phyloP scores from a whole-genome alignment of 2,329 filamentous ascomycete species.

The Apiospora koreana region DNA sequence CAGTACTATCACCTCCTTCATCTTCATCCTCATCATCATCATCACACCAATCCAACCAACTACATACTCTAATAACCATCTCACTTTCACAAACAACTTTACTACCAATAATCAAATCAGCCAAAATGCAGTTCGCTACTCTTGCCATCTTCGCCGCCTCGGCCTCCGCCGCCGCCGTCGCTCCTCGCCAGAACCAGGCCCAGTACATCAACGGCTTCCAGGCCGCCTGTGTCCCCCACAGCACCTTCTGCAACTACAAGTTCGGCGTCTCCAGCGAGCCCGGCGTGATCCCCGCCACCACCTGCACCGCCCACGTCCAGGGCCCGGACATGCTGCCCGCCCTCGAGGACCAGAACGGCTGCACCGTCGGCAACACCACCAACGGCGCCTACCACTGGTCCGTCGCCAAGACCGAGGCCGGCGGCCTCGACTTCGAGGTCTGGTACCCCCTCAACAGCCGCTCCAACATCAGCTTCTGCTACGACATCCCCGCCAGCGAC shows the following conservation, averaged over 20 bases:
- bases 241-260: slow-evolving; percentile 9
- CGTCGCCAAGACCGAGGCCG: not conserved
- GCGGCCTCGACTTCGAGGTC: slow-evolving; percentile 9
- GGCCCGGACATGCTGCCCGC: slow-evolving; percentile 12
- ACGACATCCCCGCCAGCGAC: not conserved
- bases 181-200: slow-evolving; percentile 12
- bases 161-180: not conserved
- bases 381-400: slow-evolving; percentile 8
- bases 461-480: slow-evolving; percentile 14
- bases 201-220: slow-evolving; percentile 12
- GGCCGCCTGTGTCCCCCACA: slow-evolving; percentile 12
- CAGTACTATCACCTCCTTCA: not conserved
- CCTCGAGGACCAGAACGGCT: not conserved
- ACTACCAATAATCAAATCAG: not conserved
- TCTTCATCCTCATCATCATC: not conserved
- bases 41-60: not conserved
- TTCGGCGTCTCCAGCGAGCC: slow-evolving; percentile 1
- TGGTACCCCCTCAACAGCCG: slow-evolving; percentile 12
- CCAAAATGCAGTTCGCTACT: not conserved
- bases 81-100: not conserved
- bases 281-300: not conserved
- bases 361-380: not conserved
- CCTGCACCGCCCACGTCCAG: not conserved
- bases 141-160: not conserved
- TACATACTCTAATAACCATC: not conserved